Percentiles rank a stretch among this genome's conserved stretches.
Evolutionary conservation across 1,284 basidiomycete genomes (phyloP).

Genomic region (Leccinum subrobustum): DNA sequence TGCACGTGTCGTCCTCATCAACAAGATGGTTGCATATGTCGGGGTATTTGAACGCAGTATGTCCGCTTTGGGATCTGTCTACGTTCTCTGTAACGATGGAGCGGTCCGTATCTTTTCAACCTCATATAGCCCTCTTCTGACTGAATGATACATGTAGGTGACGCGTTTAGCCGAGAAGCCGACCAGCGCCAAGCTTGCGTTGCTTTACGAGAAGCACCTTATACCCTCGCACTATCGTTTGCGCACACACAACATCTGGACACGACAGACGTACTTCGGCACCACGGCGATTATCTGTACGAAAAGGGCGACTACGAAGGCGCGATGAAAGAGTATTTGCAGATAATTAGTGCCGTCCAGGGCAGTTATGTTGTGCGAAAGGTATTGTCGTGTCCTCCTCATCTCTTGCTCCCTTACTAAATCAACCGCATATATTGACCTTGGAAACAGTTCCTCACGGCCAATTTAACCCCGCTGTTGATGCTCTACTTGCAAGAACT

Average conservation of each 20-base stretch:
- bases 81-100: slow-evolving; percentile 74
- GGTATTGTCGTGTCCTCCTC: slow-evolving; percentile 40
- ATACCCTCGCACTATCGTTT: slow-evolving; percentile 72
- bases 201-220: slow-evolving; percentile 75
- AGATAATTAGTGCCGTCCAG: slow-evolving; percentile 83
- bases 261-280: slow-evolving; percentile 82
- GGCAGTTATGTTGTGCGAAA: slow-evolving; percentile 51
- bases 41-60: slow-evolving; percentile 79
- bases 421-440: not conserved
- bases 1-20: slow-evolving; percentile 87
- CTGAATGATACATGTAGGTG: slow-evolving; percentile 44
- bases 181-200: slow-evolving; percentile 76
- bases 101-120: slow-evolving; percentile 47
- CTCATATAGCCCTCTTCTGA: not conserved
- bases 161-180: slow-evolving; percentile 76
- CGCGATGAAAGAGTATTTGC: slow-evolving; percentile 89
- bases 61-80: slow-evolving; percentile 77
- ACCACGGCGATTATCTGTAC: slow-evolving; percentile 93
- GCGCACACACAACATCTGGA: slow-evolving; percentile 76
- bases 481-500: slow-evolving; percentile 94
- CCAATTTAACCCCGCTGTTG: slow-evolving; percentile 93
- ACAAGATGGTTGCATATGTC: slow-evolving; percentile 87
- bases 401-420: not conserved
- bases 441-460: slow-evolving; percentile 81
- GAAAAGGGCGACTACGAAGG: slow-evolving; percentile 90